Evolutionary conservation across 2,329 filamentous ascomycete genomes (phyloP), one percentile per base, ranked within the genome.

Genomic region (Eutypella sp.): DNA sequence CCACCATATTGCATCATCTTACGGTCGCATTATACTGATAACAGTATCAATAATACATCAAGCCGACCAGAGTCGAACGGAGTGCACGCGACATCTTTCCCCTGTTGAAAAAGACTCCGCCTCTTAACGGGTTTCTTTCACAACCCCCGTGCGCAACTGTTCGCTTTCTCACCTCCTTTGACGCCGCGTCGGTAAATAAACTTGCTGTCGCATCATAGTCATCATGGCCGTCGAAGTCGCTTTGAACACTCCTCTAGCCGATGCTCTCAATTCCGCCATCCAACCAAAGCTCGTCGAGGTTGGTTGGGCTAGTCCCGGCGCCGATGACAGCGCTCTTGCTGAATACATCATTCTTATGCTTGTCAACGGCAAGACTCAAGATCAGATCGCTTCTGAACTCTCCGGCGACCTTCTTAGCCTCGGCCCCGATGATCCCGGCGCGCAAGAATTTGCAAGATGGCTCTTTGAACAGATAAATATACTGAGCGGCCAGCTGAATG

Each of bases 331-430:
- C 20, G 88, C 89, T 31, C 80, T 99, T 48, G 85, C 90, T 48
- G 93, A 99, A 71, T 99, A 97, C 71, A 93, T 99, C 56, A 86
- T 97, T 48, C 81, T 97, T 52, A 96, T 97, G 92, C 80, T 99
- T 25, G 89, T 89, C 51, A 97, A 96, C 69, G 89, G 91, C 59
- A 96, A 96, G 68, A 90, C 87, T 4, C 85, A 95, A 64, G 83
- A 91, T 42, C 86, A 96, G 64, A 92, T 99, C 54, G 87, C 90
- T 9, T 74, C 81, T 37, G 93, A 99, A 65, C 81, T 99, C 13
- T 87, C 91, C 1, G 86, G 84, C 53, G 93, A 99, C 58, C 78
- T 99, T 36, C 79, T 99, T 3, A 83, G 83, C 47, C 78, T 96
- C 4, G 82, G 82, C 3, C 83, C 89, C 40, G 90, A 95, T 49